Evolutionary conservation across 768 basidiomycete genomes (phyloP).

Genomic region (Leucocoprinus sp.): DNA sequence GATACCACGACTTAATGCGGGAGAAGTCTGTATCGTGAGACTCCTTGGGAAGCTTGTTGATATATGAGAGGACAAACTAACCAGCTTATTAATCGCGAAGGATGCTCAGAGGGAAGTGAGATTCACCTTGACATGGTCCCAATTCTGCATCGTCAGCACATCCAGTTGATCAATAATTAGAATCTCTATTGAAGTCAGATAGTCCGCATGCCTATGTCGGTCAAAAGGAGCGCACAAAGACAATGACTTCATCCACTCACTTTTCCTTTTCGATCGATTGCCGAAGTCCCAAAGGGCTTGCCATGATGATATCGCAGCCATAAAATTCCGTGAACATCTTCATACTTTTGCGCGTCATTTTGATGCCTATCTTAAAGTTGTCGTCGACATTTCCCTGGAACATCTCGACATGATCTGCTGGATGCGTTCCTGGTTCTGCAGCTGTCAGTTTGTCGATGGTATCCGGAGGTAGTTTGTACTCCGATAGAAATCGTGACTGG

Average conservation of each 20-base stretch:
- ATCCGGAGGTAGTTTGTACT: constrained; percentile 78
- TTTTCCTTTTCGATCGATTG: constrained; percentile 93
- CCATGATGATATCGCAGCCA: constrained; percentile 83
- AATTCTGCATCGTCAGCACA: constrained; percentile 95
- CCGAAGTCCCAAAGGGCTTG: constrained; percentile 87
- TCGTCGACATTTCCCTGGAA: constrained; percentile 98
- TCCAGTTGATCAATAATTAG: constrained; percentile 90
- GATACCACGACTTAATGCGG: constrained; percentile 95
- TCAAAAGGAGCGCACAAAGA: background rate
- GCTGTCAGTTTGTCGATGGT: constrained; percentile 71
- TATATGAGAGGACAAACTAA: constrained; percentile 76
- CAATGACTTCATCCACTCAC: constrained; percentile 41
- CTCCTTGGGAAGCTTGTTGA: constrained; percentile 89
- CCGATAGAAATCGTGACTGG: constrained; percentile 67
- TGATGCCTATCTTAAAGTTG: constrained; percentile 86
- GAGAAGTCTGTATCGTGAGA: constrained; percentile 95
- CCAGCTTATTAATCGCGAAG: background rate
- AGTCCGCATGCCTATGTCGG: constrained; percentile 67
- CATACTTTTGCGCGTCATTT: constrained; percentile 85
- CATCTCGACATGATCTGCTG: constrained; percentile 83
- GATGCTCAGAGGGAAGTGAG: background rate
- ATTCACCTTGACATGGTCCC: constrained; percentile 91
- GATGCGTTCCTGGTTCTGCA: constrained; percentile 71
- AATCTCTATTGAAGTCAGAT: constrained; percentile 89
- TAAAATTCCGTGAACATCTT: constrained; percentile 92